Conservation (phyloP, 441 rosid species). For the Macaranga tanarius region DNA sequence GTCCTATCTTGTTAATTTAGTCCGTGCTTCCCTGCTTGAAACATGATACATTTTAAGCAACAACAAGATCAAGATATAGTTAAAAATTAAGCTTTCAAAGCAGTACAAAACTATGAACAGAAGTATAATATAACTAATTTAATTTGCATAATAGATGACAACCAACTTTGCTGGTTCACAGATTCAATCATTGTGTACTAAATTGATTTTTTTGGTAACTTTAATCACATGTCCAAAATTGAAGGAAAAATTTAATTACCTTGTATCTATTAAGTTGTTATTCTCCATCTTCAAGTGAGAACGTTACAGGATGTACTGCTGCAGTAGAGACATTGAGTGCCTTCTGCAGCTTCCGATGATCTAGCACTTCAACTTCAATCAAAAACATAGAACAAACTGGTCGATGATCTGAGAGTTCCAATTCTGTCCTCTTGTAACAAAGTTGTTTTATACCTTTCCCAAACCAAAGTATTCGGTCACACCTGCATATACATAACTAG, state of each 20-base stretch:
- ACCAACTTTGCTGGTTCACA: neutral
- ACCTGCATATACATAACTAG: constrained; percentile 47
- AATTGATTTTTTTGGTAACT: neutral
- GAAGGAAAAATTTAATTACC: constrained; percentile 25
- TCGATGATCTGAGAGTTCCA: constrained; percentile 82
- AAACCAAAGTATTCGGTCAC: constrained; percentile 89
- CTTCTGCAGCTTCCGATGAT: constrained; percentile 73
- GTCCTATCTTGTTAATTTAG: neutral
- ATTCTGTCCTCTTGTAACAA: constrained; percentile 64
- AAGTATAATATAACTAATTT: neutral
- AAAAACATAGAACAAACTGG: constrained; percentile 78
- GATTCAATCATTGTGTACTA: neutral
- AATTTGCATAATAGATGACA: neutral
- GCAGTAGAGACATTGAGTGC: constrained; percentile 72
- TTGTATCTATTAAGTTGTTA: constrained; percentile 24
- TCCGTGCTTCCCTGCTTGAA: constrained; percentile 27
- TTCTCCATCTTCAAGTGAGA: constrained; percentile 38
- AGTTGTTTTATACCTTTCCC: constrained; percentile 87
- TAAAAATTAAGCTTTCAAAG: neutral
- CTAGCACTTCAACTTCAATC: constrained; percentile 80
- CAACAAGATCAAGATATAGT: neutral
- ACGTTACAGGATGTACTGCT: constrained; percentile 66
- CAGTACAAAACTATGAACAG: neutral
- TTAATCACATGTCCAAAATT: neutral
- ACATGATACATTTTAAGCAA: constrained; percentile 1